Conservation (phyloP, 2,329 filamentous ascomycete species). For the Cladosporium sphaerospermum region DNA sequence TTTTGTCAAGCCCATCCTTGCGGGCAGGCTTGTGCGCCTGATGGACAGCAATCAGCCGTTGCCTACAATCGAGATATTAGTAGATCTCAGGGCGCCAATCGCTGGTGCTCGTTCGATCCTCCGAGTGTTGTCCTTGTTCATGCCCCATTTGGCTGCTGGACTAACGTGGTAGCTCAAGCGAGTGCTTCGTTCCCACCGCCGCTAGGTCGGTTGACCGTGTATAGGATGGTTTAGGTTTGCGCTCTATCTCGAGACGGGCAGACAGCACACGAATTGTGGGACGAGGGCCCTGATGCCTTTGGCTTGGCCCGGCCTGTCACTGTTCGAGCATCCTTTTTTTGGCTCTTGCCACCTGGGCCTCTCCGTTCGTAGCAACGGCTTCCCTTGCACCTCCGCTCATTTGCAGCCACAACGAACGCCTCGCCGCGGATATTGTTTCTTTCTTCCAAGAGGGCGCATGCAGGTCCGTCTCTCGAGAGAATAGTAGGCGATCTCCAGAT, state of each 20-base stretch:
- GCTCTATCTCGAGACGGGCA: constrained; percentile 7
- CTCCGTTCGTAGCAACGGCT: constrained; percentile 8
- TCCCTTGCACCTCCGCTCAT: constrained; percentile 4
- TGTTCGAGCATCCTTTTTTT: constrained; percentile 1
- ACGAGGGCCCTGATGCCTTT: constrained; percentile 3
- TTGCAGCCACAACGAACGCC: constrained; percentile 4
- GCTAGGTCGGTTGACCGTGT: constrained; percentile 6
- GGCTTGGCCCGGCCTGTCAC: constrained; percentile 7
- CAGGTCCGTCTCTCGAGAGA: constrained; percentile 5
- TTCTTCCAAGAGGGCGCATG: constrained; percentile 3
- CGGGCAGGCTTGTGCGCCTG: not conserved
- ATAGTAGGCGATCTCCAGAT: constrained; percentile 1
- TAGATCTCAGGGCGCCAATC: constrained; percentile 4
- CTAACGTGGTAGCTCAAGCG: constrained; percentile 10
- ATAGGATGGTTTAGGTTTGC: constrained; percentile 6
- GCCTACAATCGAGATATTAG: constrained; percentile 1
- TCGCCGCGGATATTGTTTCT: not conserved
- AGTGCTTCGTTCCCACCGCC: constrained; percentile 6
- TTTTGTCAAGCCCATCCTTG: not conserved
- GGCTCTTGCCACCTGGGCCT: not conserved
- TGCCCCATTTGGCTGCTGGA: constrained; percentile 8
- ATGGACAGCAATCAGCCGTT: not conserved
- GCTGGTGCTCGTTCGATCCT: not conserved
- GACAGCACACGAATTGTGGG: constrained; percentile 6
- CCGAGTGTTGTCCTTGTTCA: constrained; percentile 1